Base-by-base conservation (phyloP, 2,329 filamentous ascomycete genomes). In the Exutisphaerella laricina region DNA sequence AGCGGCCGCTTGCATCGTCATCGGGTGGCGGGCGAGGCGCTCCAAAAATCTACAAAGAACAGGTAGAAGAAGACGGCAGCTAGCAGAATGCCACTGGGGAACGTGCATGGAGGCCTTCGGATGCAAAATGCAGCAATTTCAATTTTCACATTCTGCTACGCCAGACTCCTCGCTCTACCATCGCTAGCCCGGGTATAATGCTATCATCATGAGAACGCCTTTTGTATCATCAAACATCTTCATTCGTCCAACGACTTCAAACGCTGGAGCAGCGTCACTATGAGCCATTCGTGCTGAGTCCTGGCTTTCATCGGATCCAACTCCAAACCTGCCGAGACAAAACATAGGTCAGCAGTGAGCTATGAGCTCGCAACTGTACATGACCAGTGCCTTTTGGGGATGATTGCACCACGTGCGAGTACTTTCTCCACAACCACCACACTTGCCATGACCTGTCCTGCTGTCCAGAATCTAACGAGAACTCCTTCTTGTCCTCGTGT, bases 21-120 rank as follows among this genome's bases (percentile, higher is more conserved):
- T 94, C 84, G 2, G 63, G 70, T 4, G 23, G 16, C 37, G 35
- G 41, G 16, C 16, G 41, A 13, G 18, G 25, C 5, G 26, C 17
- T 3, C 20, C 35, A 16, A 44, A 35, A 20, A 34, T 44, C 14
- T 44, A 44, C 35, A 44, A 39, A 21, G 29, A 32, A n/a, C 18
- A 31, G n/a, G 21, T 40, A 13, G 28, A 30, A 17, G 38, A 17
- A 1, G 4, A 30, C 10, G 38, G n/a, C n/a, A n/a, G n/a, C n/a
- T n/a, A n/a, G n/a, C n/a, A n/a, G n/a, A n/a, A n/a, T n/a, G n/a
- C n/a, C n/a, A n/a, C n/a, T n/a, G n/a, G n/a, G n/a, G n/a, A n/a
- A n/a, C n/a, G n/a, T n/a, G n/a, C n/a, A n/a, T n/a, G n/a, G n/a
- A n/a, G n/a, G n/a, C n/a, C n/a, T n/a, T n/a, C n/a, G n/a, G n/a